Evolutionary conservation across 345 rosid species (phyloP), one percentile per base, ranked within the genome.

Genomic region (Sisymbrium altissimum): DNA sequence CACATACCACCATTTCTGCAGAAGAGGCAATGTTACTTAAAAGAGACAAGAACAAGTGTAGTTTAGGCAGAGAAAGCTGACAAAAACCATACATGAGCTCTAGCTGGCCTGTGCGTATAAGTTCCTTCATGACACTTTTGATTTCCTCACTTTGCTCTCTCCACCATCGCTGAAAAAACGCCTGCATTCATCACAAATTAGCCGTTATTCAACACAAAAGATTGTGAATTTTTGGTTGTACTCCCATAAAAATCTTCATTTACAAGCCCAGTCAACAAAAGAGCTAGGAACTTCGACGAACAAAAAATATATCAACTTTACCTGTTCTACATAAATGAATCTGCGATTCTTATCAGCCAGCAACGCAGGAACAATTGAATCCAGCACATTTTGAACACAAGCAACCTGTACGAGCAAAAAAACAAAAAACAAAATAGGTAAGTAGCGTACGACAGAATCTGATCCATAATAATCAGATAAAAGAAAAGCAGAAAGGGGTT

Each of bases 81-180:
- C 30, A 11, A 65, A 49, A 79, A 15, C 9, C 55, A 81, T 91
- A 93, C 98, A 89, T 88, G 80, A 87, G 86, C 81, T 94, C 98
- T 9, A 94, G 87, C 65, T 94, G 98, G 84, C 97, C 97, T 50
- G 85, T 86, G 72, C 77, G 75, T 39, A 94, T 78, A 41, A 94
- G 78, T 62, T 85, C 75, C 84, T 79, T 89, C 75, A 87, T 90
- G 49, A 79, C 66, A 45, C 57, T 63, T 81, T 91, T 84, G 75
- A 82, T 78, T 23, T 78, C 66, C 58, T 86, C 91, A 39, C 95
- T 89, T 84, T 91, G 98, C 44, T 86, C 89, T 55, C 84, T 84
- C 98, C 97, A 94, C 98, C 98, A 94, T 49, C 97, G 83, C 80
- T 88, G 94, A 82, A 94, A 94, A 83, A 94, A 94, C 36, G 98